Conservation (phyloP, 1,284 basidiomycete genomes). For the Trichosporon sp. region DNA sequence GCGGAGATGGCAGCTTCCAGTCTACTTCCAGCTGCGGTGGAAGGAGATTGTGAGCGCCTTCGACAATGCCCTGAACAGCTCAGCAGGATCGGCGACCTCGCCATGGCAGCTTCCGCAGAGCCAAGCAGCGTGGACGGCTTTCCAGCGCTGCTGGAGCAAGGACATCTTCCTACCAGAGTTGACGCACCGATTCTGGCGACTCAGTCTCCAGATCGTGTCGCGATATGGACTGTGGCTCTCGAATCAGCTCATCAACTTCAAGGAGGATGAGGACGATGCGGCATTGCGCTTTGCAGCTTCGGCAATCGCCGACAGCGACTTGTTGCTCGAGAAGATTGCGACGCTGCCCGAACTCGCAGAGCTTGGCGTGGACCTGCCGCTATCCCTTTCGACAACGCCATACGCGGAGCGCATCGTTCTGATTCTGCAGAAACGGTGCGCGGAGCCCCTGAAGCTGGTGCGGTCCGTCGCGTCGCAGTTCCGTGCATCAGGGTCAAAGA, state of each 20-base stretch:
- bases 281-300: slow-evolving; percentile 29
- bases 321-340: slow-evolving; percentile 17
- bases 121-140: slow-evolving; percentile 63
- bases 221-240: slow-evolving; percentile 72
- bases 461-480: slow-evolving; percentile 79
- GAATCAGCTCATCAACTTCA: slow-evolving; percentile 38
- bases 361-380: slow-evolving; percentile 11
- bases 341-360: slow-evolving; percentile 4
- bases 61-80: slow-evolving; percentile 57
- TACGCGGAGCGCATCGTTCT: slow-evolving; percentile 60
- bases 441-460: slow-evolving; percentile 78
- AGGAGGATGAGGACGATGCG: slow-evolving; percentile 55
- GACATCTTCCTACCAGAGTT: slow-evolving; percentile 78
- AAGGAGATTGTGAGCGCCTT: slow-evolving; percentile 78
- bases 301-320: slow-evolving; percentile 34
- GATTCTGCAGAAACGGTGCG: slow-evolving; percentile 69
- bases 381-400: slow-evolving; percentile 15
- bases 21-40: slow-evolving; percentile 97
- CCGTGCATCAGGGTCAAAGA: slow-evolving; percentile 51
- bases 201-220: slow-evolving; percentile 76
- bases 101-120: slow-evolving; percentile 54
- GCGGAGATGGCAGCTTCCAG: slow-evolving; percentile 86
- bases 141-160: slow-evolving; percentile 73
- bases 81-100: neutral
- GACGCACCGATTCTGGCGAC: slow-evolving; percentile 74